Conservation (phyloP, 2,329 filamentous ascomycete species). For the Nemania sp. region DNA sequence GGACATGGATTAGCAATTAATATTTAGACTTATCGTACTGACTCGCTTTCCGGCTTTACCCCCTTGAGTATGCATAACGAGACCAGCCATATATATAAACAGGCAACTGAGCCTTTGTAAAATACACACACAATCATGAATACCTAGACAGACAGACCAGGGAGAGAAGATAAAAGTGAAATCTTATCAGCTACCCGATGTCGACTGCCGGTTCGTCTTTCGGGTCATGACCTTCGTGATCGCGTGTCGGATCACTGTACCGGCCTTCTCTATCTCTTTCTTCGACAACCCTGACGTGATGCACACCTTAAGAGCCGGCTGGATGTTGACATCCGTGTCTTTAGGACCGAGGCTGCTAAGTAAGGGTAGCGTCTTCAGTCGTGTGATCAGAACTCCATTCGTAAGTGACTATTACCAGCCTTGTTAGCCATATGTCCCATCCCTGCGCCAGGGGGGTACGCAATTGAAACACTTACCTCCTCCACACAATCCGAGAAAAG, state of each 20-base stretch:
- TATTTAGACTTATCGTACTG: background rate
- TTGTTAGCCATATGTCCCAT: constrained; percentile 4
- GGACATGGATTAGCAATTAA: too few species aligned
- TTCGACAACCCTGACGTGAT: constrained; percentile 84
- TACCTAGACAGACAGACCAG: constrained; percentile 16
- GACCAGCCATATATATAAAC: background rate
- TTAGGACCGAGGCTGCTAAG: constrained; percentile 63
- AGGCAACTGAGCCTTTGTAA: constrained; percentile 6
- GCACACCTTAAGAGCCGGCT: constrained; percentile 87
- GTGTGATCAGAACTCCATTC: constrained; percentile 87
- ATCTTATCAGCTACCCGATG: constrained; percentile 42
- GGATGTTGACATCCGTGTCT: constrained; percentile 70
- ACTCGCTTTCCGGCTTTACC: background rate
- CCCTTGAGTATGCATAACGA: constrained; percentile 4
- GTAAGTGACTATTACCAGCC: constrained; percentile 64
- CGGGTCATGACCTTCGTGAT: constrained; percentile 87
- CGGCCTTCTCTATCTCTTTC: constrained; percentile 96
- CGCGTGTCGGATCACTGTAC: constrained; percentile 83
- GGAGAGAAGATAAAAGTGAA: constrained; percentile 22
- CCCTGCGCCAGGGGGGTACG: background rate
- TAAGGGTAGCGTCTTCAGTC: constrained; percentile 78
- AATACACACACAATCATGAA: constrained; percentile 10
- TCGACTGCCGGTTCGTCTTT: constrained; percentile 56
- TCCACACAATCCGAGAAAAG: constrained; percentile 92
- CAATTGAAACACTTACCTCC: constrained; percentile 65